Percentiles rank a stretch among this genome's conserved stretches.
Evolutionary conservation across 768 basidiomycete genomes (phyloP).

Genomic region (Pisolithus microcarpus): DNA sequence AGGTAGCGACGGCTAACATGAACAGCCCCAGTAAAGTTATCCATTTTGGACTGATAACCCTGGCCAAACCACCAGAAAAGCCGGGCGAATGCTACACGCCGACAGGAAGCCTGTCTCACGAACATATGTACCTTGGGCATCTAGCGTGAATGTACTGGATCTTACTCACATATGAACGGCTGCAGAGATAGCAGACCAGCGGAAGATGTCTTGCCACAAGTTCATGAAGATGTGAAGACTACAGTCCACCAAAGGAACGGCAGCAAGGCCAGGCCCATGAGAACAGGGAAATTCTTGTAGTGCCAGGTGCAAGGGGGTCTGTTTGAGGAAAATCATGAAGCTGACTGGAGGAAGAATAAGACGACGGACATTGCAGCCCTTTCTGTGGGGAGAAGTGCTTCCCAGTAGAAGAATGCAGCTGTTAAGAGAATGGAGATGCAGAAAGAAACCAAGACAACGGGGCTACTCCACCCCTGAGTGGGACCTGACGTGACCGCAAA

Average conservation of each 20-base stretch:
- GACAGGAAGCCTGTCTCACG: conserved; percentile 32
- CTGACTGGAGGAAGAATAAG: neutral
- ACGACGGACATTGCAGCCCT: conserved; percentile 36
- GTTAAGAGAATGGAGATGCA: conserved; percentile 37
- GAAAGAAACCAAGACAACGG: conserved; percentile 40
- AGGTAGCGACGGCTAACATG: conserved; percentile 32
- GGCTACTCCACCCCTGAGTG: conserved; percentile 41
- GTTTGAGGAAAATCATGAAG: neutral
- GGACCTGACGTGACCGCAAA: conserved; percentile 43
- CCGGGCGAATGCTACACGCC: conserved; percentile 33
- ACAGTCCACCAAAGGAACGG: conserved; percentile 39
- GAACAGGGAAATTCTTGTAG: conserved; percentile 34
- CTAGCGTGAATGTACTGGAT: too few species aligned
- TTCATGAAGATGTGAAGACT: conserved; percentile 30
- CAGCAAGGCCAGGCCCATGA: conserved; percentile 31
- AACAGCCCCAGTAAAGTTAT: conserved; percentile 37
- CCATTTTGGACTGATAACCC: conserved; percentile 35
- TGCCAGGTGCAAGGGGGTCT: conserved; percentile 40
- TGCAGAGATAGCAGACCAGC: conserved; percentile 35
- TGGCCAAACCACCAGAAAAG: conserved; percentile 34
- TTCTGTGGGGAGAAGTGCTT: conserved; percentile 33
- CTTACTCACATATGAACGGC: conserved; percentile 33
- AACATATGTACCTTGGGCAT: neutral
- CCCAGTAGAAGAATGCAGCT: conserved; percentile 45
- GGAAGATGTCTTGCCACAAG: conserved; percentile 36